These are phyloP conservation scores for Sphaceloma murrayae DNA, from an alignment of 2,329 filamentous ascomycete species.

Conservation along the genomic window DNA sequence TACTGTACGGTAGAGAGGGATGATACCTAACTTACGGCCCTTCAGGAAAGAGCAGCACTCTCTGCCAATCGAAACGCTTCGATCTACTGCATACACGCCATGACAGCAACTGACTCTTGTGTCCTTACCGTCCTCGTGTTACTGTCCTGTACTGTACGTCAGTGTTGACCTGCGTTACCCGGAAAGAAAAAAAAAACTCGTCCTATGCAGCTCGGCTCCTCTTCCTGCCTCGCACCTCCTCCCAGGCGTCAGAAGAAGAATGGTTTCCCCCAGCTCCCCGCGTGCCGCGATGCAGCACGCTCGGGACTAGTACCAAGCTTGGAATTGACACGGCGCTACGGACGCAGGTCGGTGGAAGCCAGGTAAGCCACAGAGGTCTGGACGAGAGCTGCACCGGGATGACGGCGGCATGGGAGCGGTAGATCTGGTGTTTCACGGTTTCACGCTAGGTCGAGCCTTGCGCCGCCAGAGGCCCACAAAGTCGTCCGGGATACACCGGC, in stretches of 20 bases:
- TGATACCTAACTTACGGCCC: too few species aligned
- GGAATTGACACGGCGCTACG: conserved; percentile 13
- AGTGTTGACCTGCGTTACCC: neutral
- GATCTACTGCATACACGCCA: too few species aligned
- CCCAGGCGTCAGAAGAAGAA: too few species aligned
- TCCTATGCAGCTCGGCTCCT: neutral
- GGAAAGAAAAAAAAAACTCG: too few species aligned
- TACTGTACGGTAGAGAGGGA: too few species aligned
- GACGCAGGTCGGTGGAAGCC: neutral
- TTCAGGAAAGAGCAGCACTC: too few species aligned
- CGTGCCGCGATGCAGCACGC: conserved; percentile 5
- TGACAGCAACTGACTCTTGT: too few species aligned
- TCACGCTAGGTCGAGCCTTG: conserved; percentile 7
- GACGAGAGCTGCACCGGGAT: neutral
- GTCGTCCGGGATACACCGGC: neutral
- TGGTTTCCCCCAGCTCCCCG: neutral
- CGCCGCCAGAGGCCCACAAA: conserved; percentile 2
- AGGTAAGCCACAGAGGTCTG: neutral
- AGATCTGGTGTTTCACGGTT: conserved; percentile 11
- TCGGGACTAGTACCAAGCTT: conserved; percentile 4
- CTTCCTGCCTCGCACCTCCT: too few species aligned
- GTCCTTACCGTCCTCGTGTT: too few species aligned
- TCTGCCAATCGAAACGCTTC: too few species aligned
- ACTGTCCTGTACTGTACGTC: too few species aligned
- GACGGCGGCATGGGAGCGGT: conserved; percentile 3